These are phyloP conservation scores for Hydrangea macrophylla DNA, from an alignment of 148 eudicot species.

Conservation along the genomic window DNA sequence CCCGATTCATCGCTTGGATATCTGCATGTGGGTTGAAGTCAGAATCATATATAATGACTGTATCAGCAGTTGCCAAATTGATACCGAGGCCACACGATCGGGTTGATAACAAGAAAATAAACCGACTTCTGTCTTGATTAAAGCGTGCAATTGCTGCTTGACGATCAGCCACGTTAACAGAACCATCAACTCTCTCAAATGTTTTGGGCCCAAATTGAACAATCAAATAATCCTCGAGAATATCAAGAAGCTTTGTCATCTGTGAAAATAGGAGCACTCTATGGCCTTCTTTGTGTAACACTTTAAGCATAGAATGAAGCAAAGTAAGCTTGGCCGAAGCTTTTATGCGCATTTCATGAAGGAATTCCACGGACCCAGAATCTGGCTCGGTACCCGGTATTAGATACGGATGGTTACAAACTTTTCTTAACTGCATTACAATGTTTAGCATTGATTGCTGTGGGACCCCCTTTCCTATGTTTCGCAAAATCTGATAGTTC, in stretches of 20 bases:
- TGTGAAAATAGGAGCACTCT: slow-evolving; percentile 96
- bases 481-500: slow-evolving; percentile 88
- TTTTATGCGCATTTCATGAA: slow-evolving; percentile 97
- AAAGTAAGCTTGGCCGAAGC: slow-evolving; percentile 95
- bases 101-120: slow-evolving; percentile 88
- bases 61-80: slow-evolving; percentile 97
- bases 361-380: slow-evolving; percentile 85
- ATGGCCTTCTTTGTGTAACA: slow-evolving; percentile 77
- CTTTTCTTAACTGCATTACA: slow-evolving; percentile 95
- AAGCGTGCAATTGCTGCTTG: slow-evolving; percentile 95
- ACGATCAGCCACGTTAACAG: slow-evolving; percentile 89
- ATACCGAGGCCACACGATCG: slow-evolving; percentile 98
- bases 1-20: slow-evolving; percentile 99
- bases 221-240: slow-evolving; percentile 87
- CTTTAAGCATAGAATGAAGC: slow-evolving; percentile 92
- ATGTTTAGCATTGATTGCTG: slow-evolving; percentile 98
- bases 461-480: slow-evolving; percentile 86
- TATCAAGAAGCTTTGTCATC: slow-evolving; percentile 97
- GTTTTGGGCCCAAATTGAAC: slow-evolving; percentile 90
- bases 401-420: slow-evolving; percentile 97
- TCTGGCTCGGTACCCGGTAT: slow-evolving; percentile 99
- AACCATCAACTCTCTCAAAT: slow-evolving; percentile 98
- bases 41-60: slow-evolving; percentile 94
- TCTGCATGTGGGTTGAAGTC: slow-evolving; percentile 99
- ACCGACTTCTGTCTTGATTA: slow-evolving; percentile 91